These are phyloP conservation scores for Veloboletus limbatus DNA, from an alignment of 1,284 basidiomycete genomes.

Conservation along the genomic window DNA sequence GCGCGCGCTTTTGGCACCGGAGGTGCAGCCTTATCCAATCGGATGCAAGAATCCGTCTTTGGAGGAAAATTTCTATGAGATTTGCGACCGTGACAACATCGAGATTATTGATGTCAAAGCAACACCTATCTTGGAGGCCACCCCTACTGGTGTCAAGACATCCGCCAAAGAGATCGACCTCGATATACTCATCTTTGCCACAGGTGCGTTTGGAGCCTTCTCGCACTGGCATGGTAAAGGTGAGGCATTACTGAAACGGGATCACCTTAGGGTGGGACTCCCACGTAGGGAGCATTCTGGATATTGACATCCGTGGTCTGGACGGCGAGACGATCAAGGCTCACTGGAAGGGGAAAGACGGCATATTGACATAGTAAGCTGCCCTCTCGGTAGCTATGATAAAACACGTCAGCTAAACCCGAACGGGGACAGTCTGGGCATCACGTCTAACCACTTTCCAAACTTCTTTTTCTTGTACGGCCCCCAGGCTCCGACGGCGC, in stretches of 20 bases:
- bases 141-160: conserved; percentile 8
- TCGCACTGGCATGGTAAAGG: too few relatives aligned
- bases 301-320: background rate
- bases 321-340: background rate
- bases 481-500: conserved; percentile 16
- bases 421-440: conserved; percentile 11
- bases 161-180: conserved; percentile 9
- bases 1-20: conserved; percentile 12
- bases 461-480: conserved; percentile 19
- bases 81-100: conserved; percentile 16
- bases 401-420: background rate
- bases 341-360: background rate
- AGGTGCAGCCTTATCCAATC: conserved; percentile 10
- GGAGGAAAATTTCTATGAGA: conserved; percentile 14
- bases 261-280: background rate
- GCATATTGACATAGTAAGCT: background rate
- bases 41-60: conserved; percentile 12
- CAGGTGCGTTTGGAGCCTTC: background rate
- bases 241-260: too few relatives aligned
- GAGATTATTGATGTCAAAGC: conserved; percentile 14
- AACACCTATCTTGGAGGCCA: conserved; percentile 5
- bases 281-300: background rate
- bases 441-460: conserved; percentile 23
- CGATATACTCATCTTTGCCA: conserved; percentile 5
- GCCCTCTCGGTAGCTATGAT: too few relatives aligned